phyloP scores from a whole-genome alignment of 73 alveolate genomes.

The Blepharisma japonicum region DNA sequence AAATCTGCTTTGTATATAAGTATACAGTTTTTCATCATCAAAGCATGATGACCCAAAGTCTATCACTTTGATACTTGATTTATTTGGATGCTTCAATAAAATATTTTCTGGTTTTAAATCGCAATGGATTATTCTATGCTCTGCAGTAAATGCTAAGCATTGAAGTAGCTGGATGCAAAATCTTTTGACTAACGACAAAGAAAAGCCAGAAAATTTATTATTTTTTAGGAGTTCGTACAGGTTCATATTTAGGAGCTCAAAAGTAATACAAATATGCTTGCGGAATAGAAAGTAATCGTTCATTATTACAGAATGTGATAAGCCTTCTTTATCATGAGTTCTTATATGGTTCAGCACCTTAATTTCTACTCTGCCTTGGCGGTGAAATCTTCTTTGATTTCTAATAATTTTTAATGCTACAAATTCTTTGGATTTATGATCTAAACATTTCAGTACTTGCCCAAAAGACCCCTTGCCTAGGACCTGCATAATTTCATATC shows the following conservation, averaged over 20 bases:
- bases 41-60: constrained; percentile 85
- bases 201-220: constrained; percentile 67
- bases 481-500: constrained; percentile 82
- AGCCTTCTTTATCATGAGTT: constrained; percentile 46
- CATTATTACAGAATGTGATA: constrained; percentile 47
- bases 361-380: constrained; percentile 86
- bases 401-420: constrained; percentile 89
- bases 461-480: constrained; percentile 96
- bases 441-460: constrained; percentile 89
- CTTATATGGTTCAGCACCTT: constrained; percentile 66
- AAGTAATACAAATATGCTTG: constrained; percentile 61
- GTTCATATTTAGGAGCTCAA: constrained; percentile 67
- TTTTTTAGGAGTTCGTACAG: constrained; percentile 67
- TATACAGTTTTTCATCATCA: constrained; percentile 61
- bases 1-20: constrained; percentile 87
- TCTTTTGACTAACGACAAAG: constrained; percentile 57
- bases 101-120: constrained; percentile 87
- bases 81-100: constrained; percentile 53
- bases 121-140: constrained; percentile 73
- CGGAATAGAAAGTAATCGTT: constrained; percentile 54
- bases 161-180: constrained; percentile 61
- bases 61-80: constrained; percentile 67
- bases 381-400: constrained; percentile 83
- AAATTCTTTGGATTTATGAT: constrained; percentile 78
- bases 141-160: constrained; percentile 48